These are phyloP conservation scores for Prunus davidiana DNA, from an alignment of 306 rosid genomes.

Conservation along the genomic window DNA sequence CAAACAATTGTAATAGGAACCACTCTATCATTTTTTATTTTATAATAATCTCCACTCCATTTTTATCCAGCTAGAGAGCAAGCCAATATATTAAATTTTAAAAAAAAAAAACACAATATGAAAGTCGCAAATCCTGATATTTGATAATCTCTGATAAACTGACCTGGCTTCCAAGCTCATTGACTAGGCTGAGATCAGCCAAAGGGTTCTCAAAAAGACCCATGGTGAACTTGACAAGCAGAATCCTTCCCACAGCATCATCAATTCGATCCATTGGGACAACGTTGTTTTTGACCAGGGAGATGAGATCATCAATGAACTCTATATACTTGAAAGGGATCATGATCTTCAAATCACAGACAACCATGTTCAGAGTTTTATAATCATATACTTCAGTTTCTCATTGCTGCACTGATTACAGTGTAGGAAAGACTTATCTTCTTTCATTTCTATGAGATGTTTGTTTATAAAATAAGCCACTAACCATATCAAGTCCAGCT, in stretches of 20 bases:
- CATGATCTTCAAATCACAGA: constrained; percentile 65
- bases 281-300: constrained; percentile 63
- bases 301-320: constrained; percentile 69
- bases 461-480: constrained; percentile 30
- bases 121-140: not conserved
- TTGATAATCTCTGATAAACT: constrained; percentile 13
- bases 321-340: constrained; percentile 63
- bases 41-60: not conserved
- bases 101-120: not conserved
- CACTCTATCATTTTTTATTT: not conserved
- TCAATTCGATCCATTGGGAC: constrained; percentile 84
- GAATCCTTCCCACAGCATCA: constrained; percentile 86
- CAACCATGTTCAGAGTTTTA: constrained; percentile 24
- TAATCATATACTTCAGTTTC: not conserved
- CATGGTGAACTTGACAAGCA: constrained; percentile 85
- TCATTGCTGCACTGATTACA: constrained; percentile 6
- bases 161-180: constrained; percentile 96
- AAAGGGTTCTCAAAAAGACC: constrained; percentile 90
- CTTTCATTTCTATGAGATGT: constrained; percentile 8
- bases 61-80: not conserved
- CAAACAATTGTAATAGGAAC: not conserved
- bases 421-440: constrained; percentile 5
- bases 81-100: not conserved
- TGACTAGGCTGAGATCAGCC: constrained; percentile 78
- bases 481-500: constrained; percentile 96